These are phyloP conservation scores for Bruguiera gymnorhiza DNA, from an alignment of 345 rosid species.

Conservation along the genomic window DNA sequence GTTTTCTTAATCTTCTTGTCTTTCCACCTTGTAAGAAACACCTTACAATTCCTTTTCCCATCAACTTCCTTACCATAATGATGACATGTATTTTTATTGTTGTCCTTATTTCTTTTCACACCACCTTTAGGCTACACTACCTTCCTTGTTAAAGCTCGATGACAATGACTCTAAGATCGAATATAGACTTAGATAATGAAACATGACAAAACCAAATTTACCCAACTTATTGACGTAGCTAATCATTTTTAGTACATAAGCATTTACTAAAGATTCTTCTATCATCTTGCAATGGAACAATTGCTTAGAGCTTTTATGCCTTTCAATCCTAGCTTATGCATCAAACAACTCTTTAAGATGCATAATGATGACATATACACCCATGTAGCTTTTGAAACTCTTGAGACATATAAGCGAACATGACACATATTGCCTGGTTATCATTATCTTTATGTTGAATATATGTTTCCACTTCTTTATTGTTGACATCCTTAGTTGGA, in stretches of 20 bases:
- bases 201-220: background rate
- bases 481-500: too few relatives aligned
- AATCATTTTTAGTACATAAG: background rate
- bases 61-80: background rate
- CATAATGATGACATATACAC: too few relatives aligned
- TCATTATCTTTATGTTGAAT: too few relatives aligned
- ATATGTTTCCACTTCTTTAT: too few relatives aligned
- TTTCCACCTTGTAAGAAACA: background rate
- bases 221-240: background rate
- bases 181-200: too few relatives aligned
- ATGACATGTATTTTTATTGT: background rate
- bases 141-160: too few relatives aligned
- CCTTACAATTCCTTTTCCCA: background rate
- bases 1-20: background rate
- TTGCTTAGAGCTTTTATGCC: background rate
- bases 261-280: background rate
- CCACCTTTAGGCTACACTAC: background rate
- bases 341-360: background rate
- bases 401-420: too few relatives aligned
- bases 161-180: too few relatives aligned
- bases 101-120: rapidly evolving
- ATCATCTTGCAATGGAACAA: background rate
- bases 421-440: too few relatives aligned
- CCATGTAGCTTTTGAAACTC: too few relatives aligned
- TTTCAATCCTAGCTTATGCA: background rate